Evolutionary conservation across 2,329 filamentous ascomycete species (phyloP).

Genomic region (Orbilia oligospora): DNA sequence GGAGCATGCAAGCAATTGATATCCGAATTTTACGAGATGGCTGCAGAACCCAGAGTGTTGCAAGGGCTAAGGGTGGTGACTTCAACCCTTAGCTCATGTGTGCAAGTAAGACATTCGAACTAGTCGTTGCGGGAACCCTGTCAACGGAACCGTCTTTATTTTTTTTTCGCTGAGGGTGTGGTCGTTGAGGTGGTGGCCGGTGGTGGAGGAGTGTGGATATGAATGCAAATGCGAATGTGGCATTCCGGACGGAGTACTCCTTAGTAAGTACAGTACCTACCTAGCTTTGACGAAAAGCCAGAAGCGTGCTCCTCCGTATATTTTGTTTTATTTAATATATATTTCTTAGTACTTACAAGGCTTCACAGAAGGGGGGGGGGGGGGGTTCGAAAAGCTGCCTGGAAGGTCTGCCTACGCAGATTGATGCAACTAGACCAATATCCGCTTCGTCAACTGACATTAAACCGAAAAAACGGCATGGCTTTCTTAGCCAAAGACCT

Average conservation of each 20-base stretch:
- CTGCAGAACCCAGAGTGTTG: slow-evolving; percentile 58
- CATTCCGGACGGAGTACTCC: slow-evolving; percentile 18
- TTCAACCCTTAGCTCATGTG: slow-evolving; percentile 56
- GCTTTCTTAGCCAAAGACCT: slow-evolving; percentile 47
- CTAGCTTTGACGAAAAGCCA: slow-evolving; percentile 9
- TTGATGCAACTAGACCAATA: slow-evolving; percentile 46
- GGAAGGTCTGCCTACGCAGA: slow-evolving; percentile 32
- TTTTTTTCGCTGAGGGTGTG: slow-evolving; percentile 37
- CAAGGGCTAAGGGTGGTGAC: slow-evolving; percentile 56
- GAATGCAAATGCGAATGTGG: slow-evolving; percentile 20
- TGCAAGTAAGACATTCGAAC: slow-evolving; percentile 57
- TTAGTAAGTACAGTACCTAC: too few species aligned
- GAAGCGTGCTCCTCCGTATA: slow-evolving; percentile 38
- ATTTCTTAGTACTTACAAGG: not conserved
- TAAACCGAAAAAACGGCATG: slow-evolving; percentile 60
- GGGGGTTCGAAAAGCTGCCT: slow-evolving; percentile 32
- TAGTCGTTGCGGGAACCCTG: slow-evolving; percentile 60
- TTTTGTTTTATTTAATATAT: slow-evolving; percentile 1
- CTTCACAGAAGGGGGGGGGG: not conserved
- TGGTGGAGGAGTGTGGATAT: not conserved
- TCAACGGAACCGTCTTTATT: slow-evolving; percentile 47
- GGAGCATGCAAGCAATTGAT: slow-evolving; percentile 47
- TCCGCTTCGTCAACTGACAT: slow-evolving; percentile 51
- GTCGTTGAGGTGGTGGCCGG: slow-evolving; percentile 26
- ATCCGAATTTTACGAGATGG: slow-evolving; percentile 61